These are phyloP conservation scores for Colletotrichum filicis DNA, from an alignment of 2,329 filamentous ascomycete genomes.

Conservation along the genomic window DNA sequence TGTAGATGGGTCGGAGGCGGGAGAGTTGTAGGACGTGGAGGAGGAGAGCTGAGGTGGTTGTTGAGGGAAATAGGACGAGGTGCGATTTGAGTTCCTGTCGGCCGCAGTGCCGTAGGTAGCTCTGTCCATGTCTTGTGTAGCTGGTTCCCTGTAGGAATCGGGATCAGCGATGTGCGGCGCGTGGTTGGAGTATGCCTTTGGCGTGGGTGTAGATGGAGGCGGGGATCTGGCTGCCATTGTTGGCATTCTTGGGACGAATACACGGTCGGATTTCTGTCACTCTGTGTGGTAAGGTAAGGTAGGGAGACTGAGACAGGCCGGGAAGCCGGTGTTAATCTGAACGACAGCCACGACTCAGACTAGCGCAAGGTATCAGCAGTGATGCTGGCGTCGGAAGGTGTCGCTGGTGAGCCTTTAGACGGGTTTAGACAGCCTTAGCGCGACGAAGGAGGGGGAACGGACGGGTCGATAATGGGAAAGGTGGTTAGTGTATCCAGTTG, in stretches of 20 bases:
- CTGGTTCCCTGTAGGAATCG: constrained; percentile 12
- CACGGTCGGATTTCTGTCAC: no score
- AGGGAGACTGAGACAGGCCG: constrained; percentile 5
- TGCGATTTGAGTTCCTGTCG: constrained; percentile 26
- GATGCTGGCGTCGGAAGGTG: background rate
- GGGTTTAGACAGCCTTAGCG: constrained; percentile 17
- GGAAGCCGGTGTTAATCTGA: background rate
- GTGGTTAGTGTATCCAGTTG: constrained; percentile 17
- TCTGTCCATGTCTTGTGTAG: constrained; percentile 6
- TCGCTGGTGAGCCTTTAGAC: constrained; percentile 12
- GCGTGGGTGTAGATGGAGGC: constrained; percentile 16
- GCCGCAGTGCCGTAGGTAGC: background rate
- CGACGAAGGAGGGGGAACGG: background rate
- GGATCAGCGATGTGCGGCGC: constrained; percentile 10
- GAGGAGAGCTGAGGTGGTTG: constrained; percentile 7
- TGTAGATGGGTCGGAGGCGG: background rate
- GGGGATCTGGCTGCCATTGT: constrained; percentile 29
- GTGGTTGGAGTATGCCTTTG: constrained; percentile 9
- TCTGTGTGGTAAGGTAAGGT: no score
- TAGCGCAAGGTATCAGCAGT: constrained; percentile 7
- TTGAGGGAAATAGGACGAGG: constrained; percentile 30
- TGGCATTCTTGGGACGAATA: background rate
- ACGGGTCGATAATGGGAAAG: background rate
- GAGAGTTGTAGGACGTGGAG: background rate
- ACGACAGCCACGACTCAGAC: background rate